These are phyloP conservation scores for Wickerhamiella lipophila DNA, from an alignment of 805 yeast genomes.

Conservation along the genomic window DNA sequence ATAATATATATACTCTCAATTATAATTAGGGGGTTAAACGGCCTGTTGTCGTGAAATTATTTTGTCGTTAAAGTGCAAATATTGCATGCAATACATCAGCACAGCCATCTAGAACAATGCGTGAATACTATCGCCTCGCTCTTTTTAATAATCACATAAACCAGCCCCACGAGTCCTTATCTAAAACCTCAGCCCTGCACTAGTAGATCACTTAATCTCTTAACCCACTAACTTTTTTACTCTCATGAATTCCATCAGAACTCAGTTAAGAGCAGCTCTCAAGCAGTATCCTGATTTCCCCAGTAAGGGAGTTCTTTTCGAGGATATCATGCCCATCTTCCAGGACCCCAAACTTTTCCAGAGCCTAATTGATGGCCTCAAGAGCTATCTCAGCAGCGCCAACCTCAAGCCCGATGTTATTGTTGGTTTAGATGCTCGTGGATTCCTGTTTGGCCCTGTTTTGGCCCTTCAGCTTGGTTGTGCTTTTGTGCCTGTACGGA, in stretches of 20 bases:
- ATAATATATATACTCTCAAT: neutral
- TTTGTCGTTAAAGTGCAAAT: no score
- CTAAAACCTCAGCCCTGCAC: neutral
- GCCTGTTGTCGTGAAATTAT: no score
- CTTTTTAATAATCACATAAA: no score
- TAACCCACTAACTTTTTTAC: neutral
- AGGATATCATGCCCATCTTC: conserved; percentile 93
- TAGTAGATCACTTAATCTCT: neutral
- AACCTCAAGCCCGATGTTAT: conserved; percentile 60
- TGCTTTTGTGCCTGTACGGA: conserved; percentile 91
- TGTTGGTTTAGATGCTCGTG: conserved; percentile 93
- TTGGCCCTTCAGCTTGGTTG: conserved; percentile 79
- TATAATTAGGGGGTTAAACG: neutral
- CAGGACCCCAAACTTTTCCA: conserved; percentile 68
- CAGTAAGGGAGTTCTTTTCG: conserved; percentile 78
- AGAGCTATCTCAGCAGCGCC: conserved; percentile 49
- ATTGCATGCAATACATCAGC: no score
- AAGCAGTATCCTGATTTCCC: conserved; percentile 90
- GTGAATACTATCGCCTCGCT: no score
- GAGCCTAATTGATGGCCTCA: conserved; percentile 68
- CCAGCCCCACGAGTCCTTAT: no score
- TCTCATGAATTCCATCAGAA: conserved; percentile 16
- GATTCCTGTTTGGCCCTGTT: conserved; percentile 92
- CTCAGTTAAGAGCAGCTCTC: conserved; percentile 24
- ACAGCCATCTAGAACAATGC: no score